Percentiles rank a stretch among this genome's conserved stretches.
phyloP scores from a whole-genome alignment of 805 yeast genomes.

The Ogataea dorogensis region DNA sequence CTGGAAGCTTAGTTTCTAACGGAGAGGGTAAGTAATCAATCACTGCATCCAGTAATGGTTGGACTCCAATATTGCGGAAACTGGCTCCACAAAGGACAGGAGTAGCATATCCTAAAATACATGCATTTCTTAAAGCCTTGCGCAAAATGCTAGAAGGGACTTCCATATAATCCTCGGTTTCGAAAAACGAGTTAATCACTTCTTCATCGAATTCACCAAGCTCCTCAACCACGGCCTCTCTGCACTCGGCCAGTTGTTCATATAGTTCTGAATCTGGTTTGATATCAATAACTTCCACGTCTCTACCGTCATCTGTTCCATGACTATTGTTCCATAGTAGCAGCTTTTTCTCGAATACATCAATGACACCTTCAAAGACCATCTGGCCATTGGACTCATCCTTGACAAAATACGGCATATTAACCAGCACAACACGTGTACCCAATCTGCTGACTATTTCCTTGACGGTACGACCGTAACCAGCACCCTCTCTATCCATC shows the following conservation, averaged over 20 bases:
- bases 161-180: slow-evolving; percentile 66
- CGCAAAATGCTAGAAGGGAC: slow-evolving; percentile 58
- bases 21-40: slow-evolving; percentile 82
- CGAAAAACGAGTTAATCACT: slow-evolving; percentile 74
- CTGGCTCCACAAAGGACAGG: slow-evolving; percentile 95
- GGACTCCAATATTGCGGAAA: slow-evolving; percentile 90
- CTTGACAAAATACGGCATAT: slow-evolving; percentile 67
- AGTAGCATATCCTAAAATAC: slow-evolving; percentile 54
- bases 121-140: slow-evolving; percentile 60
- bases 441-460: slow-evolving; percentile 76
- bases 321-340: slow-evolving; percentile 45
- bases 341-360: slow-evolving; percentile 62
- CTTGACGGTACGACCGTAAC: slow-evolving; percentile 83
- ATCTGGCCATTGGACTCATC: slow-evolving; percentile 37
- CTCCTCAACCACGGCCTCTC: slow-evolving; percentile 80
- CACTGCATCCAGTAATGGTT: slow-evolving; percentile 86
- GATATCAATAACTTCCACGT: slow-evolving; percentile 47
- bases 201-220: slow-evolving; percentile 80
- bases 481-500: slow-evolving; percentile 97
- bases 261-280: slow-evolving; percentile 35
- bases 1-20: slow-evolving; percentile 57
- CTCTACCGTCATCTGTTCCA: slow-evolving; percentile 44
- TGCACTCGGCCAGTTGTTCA: slow-evolving; percentile 51
- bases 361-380: slow-evolving; percentile 69
- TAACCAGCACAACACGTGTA: slow-evolving; percentile 72